Evolutionary conservation across 768 basidiomycete genomes (phyloP).

Genomic region (Mycena rosella): DNA sequence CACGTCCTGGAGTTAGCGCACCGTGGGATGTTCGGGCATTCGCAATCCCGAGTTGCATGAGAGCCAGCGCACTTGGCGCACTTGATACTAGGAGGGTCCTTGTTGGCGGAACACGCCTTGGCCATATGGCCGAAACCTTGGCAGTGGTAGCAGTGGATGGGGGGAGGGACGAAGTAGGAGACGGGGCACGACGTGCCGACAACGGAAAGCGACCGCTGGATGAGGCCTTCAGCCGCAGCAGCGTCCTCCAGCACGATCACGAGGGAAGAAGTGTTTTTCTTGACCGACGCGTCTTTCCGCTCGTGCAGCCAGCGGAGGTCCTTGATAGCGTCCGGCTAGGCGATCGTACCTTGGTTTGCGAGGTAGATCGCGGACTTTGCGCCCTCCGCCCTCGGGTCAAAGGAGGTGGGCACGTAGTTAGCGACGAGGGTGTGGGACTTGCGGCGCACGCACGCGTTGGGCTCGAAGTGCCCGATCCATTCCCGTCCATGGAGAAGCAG

Average conservation of each 20-base stretch:
- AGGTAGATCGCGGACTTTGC: constrained; percentile 7
- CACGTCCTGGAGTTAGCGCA: constrained; percentile 10
- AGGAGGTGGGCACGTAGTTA: too few species aligned
- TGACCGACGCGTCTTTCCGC: constrained; percentile 10
- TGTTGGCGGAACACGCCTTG: too few species aligned
- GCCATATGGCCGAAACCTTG: constrained; percentile 7
- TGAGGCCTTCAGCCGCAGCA: not conserved
- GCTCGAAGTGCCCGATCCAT: constrained; percentile 7
- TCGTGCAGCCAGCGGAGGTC: constrained; percentile 4
- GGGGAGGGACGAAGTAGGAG: constrained; percentile 5
- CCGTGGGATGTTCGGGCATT: constrained; percentile 10
- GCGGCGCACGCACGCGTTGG: constrained; percentile 2
- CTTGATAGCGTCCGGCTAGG: too few species aligned
- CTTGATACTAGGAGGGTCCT: constrained; percentile 10
- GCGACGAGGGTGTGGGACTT: not conserved
- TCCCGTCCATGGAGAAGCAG: constrained; percentile 9
- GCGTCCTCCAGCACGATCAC: constrained; percentile 2
- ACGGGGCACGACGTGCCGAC: constrained; percentile 9
- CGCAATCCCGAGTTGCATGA: constrained; percentile 3
- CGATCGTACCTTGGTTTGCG: constrained; percentile 11
- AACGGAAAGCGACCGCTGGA: not conserved
- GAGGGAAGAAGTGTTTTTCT: constrained; percentile 1
- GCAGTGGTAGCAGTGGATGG: constrained; percentile 10
- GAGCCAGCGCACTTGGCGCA: constrained; percentile 14
- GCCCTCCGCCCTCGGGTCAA: constrained; percentile 6